These are phyloP conservation scores for Lagenidium sp. DNA, from an alignment of 352 stramenopile genomes.

Conservation along the genomic window DNA sequence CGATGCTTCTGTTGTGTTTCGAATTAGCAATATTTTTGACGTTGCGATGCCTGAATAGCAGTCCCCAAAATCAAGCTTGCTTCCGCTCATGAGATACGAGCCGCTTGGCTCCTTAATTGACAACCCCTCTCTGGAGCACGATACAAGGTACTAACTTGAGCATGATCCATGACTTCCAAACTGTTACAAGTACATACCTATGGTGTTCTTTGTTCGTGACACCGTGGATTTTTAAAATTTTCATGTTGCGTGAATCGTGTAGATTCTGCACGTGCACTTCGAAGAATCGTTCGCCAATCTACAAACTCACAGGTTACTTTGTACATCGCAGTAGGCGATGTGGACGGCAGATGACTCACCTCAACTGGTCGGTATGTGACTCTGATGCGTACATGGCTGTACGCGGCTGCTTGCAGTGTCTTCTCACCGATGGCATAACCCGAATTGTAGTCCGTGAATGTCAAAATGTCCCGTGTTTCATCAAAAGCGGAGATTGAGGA, in stretches of 20 bases:
- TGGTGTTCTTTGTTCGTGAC: constrained; percentile 87
- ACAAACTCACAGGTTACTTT: constrained; percentile 4
- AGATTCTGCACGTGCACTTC: constrained; percentile 84
- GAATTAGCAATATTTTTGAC: constrained; percentile 73
- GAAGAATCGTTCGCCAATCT: constrained; percentile 82
- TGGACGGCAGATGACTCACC: too few species aligned
- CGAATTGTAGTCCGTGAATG: constrained; percentile 84
- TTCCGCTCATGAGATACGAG: constrained; percentile 82
- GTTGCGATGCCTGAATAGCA: constrained; percentile 80
- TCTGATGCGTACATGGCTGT: constrained; percentile 78
- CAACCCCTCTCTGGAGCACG: constrained; percentile 58
- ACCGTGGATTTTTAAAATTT: constrained; percentile 79
- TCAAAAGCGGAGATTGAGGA: constrained; percentile 60
- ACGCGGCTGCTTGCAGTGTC: constrained; percentile 71
- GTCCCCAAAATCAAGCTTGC: constrained; percentile 84
- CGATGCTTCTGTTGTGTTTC: constrained; percentile 78
- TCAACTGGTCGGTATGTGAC: constrained; percentile 78
- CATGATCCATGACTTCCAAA: not conserved
- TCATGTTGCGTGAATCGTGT: constrained; percentile 78
- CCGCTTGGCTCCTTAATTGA: constrained; percentile 81
- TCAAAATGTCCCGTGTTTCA: constrained; percentile 59
- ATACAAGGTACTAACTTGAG: not conserved
- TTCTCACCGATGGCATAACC: constrained; percentile 78
- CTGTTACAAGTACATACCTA: constrained; percentile 22
- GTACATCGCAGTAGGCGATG: too few species aligned